phyloP scores from a whole-genome alignment of 768 basidiomycete genomes.

The Mrakia blollopis region DNA sequence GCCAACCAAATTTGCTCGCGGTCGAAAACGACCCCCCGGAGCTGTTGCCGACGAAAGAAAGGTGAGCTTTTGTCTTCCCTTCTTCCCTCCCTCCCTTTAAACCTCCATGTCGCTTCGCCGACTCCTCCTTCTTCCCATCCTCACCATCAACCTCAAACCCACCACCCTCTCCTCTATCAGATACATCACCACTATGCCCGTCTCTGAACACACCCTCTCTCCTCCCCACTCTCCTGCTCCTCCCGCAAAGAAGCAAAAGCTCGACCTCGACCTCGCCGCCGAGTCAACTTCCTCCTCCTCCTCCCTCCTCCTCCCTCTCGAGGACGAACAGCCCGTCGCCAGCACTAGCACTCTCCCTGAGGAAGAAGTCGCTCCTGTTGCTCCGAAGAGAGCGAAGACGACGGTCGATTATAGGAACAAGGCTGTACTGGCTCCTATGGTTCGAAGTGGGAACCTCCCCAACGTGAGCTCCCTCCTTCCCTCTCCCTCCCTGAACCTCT shows the following conservation, averaged over 20 bases:
- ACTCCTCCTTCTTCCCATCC: background rate
- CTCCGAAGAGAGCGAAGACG: background rate
- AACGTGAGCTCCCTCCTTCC: background rate
- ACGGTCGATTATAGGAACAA: slow-evolving; percentile 70
- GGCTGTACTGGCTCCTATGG: slow-evolving; percentile 96
- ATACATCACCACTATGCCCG: background rate
- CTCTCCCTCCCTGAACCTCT: background rate
- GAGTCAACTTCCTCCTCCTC: background rate
- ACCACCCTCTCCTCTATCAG: too few relatives aligned
- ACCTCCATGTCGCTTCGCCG: slow-evolving; percentile 6
- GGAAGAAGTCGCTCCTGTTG: background rate
- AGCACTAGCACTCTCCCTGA: background rate
- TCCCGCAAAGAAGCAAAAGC: slow-evolving; percentile 11
- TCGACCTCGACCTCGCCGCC: background rate
- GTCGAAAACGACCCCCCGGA: too few relatives aligned
- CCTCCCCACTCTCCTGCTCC: background rate
- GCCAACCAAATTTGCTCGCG: background rate
- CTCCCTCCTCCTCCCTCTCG: background rate
- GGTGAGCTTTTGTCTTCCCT: background rate
- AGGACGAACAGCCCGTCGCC: slow-evolving; percentile 6
- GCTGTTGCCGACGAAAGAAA: too few relatives aligned
- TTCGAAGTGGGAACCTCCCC: slow-evolving; percentile 71
- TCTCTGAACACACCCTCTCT: background rate
- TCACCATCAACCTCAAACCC: background rate
- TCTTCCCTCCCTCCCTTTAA: background rate